Base-by-base conservation (phyloP, 805 yeast genomes). In the Kazachstania africana region DNA sequence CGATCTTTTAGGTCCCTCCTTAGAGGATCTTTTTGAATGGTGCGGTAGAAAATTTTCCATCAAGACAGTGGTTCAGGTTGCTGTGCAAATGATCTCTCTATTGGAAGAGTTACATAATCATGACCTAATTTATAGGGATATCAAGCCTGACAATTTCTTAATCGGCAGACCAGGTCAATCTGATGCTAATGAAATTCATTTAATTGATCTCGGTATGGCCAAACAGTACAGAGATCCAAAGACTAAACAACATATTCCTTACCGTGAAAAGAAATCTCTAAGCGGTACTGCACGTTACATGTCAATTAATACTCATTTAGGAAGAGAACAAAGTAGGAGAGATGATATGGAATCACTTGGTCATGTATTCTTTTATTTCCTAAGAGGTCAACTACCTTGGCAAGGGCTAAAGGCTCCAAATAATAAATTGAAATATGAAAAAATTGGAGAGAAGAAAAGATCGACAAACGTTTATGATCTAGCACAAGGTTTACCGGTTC, bases 161-260 rank as follows among this genome's bases (percentile, higher is more conserved):
- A 84, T 91, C 47, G 98, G 98, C 13, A 75, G 88, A 51, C 94
- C 93, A 12, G 81, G 78, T 26, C 71, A 85, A 28, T 74, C 82
- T 12, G 82, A 82, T 47, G 94, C 87, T 37, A 85, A 88, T 54
- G 68, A 69, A 36, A 82, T 91, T 33, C 87, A 84, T 60, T 66
- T 91, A 38, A 94, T 91, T 35, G 98, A 91, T 61, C 91, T 91
- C 55, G 98, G 98, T 40, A 91, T 91, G 97, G 97, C 97, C 18
- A 91, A 91, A 60, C 93, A 83, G 53, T 91, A 87, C 60, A 75
- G 97, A 54, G 98, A 91, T 62, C 96, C 97, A 35, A 81, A 84
- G 59, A 80, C 97, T 9, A 84, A 84, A 51, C 80, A 78, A 52
- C 98, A 91, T 58, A 91, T 91, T 42, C 97, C 97, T 21, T 91